Evolutionary conservation across 441 rosid species (phyloP), one percentile per base, ranked within the genome.

Genomic region (Bocquillonia castaneifolia): DNA sequence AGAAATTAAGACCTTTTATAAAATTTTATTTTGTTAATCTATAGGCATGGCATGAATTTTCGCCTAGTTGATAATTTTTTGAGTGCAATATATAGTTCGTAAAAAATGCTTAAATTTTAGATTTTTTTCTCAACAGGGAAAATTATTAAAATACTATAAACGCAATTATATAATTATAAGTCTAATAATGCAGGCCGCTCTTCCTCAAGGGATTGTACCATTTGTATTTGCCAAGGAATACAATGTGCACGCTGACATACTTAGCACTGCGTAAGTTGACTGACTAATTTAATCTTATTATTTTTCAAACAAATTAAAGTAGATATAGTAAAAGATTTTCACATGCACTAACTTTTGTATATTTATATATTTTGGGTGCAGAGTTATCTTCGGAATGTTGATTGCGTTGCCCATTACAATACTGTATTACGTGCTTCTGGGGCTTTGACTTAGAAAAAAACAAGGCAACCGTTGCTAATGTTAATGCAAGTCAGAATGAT

Each of bases 151-250:
- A 7, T 36, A 9, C 4, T 36, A 36, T 3, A 42, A 42, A 5
- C 12, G 47, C 10, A 2, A 48, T 6, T n/a, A 18, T n/a, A 0
- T 20, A 14, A 1, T 45, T 1, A 14, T 45, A 2, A 45, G 20
- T 9, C 1, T 2, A 9, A n/a, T 1, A n/a, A n/a, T 22, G 7
- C 81, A 91, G 96, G 98, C 96, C 48, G 95, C 96, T 76, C 98
- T 92, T 71, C 91, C 98, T 26, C 98, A 90, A 76, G 98, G 96
- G 26, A 88, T 92, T 36, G 96, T 88, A 44, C 94, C 94, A 28
- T 91, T 89, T 67, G 93, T 91, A 29, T 91, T 91, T 68, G 97
- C 96, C 18, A 89, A 85, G 66, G 98, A 92, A 72, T 90, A 92
- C 64, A 88, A 85, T 50, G 95, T 92, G 54, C 98, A 92, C 71